Evolutionary conservation across 1,284 basidiomycete species (phyloP).

Genomic region (Meira nashicola): DNA sequence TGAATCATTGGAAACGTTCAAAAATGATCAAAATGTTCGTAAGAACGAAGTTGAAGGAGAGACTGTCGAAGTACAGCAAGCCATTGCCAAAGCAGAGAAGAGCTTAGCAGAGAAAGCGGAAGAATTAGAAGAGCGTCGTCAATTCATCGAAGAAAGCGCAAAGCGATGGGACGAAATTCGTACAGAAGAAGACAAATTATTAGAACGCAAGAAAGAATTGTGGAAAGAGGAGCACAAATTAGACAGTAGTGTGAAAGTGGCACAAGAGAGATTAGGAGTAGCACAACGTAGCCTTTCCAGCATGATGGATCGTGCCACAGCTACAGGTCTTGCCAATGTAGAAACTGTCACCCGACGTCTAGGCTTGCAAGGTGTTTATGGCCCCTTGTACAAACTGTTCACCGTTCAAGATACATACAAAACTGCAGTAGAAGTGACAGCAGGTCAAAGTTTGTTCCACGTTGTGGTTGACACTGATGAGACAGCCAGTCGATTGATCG

Average conservation of each 20-base stretch:
- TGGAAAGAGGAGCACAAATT: constrained; percentile 70
- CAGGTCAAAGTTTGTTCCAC: constrained; percentile 85
- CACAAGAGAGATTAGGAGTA: constrained; percentile 71
- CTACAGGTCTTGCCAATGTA: constrained; percentile 75
- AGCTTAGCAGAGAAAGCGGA: constrained; percentile 57
- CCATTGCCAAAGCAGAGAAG: constrained; percentile 67
- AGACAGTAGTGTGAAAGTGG: constrained; percentile 70
- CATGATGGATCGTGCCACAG: constrained; percentile 92
- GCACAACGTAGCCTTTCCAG: constrained; percentile 74
- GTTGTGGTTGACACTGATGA: constrained; percentile 94
- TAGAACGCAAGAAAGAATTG: constrained; percentile 56
- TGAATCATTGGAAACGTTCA: constrained; percentile 25
- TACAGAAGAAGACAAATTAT: constrained; percentile 51
- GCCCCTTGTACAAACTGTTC: constrained; percentile 89
- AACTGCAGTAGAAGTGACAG: constrained; percentile 86
- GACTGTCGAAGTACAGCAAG: constrained; percentile 55
- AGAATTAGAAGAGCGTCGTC: constrained; percentile 61
- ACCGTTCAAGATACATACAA: constrained; percentile 89
- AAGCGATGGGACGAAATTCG: constrained; percentile 31
- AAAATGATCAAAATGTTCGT: constrained; percentile 22
- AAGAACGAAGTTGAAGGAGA: constrained; percentile 20
- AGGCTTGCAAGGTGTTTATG: constrained; percentile 72
- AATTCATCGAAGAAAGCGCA: constrained; percentile 25
- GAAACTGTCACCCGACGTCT: constrained; percentile 73
- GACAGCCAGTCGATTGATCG: constrained; percentile 79